These are phyloP conservation scores for Fusarium domesticum DNA, from an alignment of 2,329 filamentous ascomycete species.

Conservation along the genomic window DNA sequence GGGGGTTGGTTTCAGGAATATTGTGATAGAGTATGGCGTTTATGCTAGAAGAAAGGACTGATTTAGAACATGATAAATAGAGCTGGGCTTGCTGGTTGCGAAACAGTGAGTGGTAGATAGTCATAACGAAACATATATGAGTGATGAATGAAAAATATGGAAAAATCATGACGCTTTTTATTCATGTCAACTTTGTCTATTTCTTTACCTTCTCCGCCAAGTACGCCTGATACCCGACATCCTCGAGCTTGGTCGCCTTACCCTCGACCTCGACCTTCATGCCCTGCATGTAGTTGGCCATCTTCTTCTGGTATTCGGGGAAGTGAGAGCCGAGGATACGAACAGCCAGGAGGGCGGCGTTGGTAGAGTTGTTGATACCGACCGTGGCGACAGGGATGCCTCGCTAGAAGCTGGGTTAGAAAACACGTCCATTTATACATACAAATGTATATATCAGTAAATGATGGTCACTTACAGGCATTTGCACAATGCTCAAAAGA, in stretches of 20 bases:
- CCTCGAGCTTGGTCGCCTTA: conserved; percentile 58
- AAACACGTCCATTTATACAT: too few species aligned
- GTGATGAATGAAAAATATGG: too few species aligned
- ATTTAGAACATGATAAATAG: too few species aligned
- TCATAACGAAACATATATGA: too few species aligned
- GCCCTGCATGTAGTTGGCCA: conserved; percentile 59
- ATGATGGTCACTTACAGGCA: conserved; percentile 57
- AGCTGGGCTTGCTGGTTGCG: too few species aligned
- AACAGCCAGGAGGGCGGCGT: conserved; percentile 69
- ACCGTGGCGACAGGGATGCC: conserved; percentile 73
- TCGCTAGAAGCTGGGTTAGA: conserved; percentile 33
- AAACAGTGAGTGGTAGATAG: too few species aligned
- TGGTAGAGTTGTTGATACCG: conserved; percentile 76
- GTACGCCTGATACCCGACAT: conserved; percentile 19
- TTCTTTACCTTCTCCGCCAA: not conserved
- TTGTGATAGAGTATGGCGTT: not conserved
- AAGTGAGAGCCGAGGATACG: conserved; percentile 62
- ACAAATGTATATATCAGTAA: not conserved
- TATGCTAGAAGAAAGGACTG: too few species aligned
- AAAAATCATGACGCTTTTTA: too few species aligned
- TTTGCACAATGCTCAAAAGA: conserved; percentile 71
- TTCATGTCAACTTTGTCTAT: not conserved
- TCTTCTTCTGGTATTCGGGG: conserved; percentile 51
- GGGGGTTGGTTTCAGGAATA: conserved; percentile 1
- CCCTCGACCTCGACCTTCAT: conserved; percentile 62